Evolutionary conservation across 345 rosid genomes (phyloP), one percentile per base, ranked within the genome.

Genomic region (Eucalyptus curtisii): DNA sequence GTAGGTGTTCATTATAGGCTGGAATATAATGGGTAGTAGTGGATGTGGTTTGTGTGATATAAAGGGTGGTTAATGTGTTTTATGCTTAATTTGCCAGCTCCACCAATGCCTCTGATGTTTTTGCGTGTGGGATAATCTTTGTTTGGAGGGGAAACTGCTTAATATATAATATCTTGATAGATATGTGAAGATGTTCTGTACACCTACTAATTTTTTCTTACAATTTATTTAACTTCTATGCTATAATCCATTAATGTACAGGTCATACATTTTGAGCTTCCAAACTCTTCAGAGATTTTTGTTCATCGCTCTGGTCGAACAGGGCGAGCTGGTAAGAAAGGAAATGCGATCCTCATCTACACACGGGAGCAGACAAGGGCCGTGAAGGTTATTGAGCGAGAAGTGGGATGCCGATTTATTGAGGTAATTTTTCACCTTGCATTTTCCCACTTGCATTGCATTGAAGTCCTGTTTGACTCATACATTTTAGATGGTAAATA

Each of bases 311-410:
- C 99, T 86, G 99, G 99, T 42, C 93, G 99, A 89, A 98, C 99
- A 85, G 99, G 99, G n/a, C 99, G 99, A 89, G 99, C 99, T 86
- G 99, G 99, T 47, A 98, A 97, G 96, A 97, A 95, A 92, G 99
- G 99, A 90, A 95, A 91, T 92, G 96, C 97, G 9, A 95, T 98
- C 90, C 95, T 98, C 50, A 93, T 98, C 87, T 94, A 97, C 91
- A 90, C 96, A n/a, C 91, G 82, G 66, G 96, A 95, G 14, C 97
- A 98, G 87, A n/a, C 91, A 31, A 94, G 97, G 93, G 92, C 94
- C 76, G 94, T 98, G 52, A 93, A 57, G 92, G 86, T 90, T 31
- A 93, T 95, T 66, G 99, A 97, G 92, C 95, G 95, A 79, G 99
- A 98, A 91, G 95, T 96, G n/a, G 99, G 99, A n/a, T 94, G 94